These are phyloP conservation scores for Colletotrichum theobromicola DNA, from an alignment of 2,329 filamentous ascomycete species.

Conservation along the genomic window DNA sequence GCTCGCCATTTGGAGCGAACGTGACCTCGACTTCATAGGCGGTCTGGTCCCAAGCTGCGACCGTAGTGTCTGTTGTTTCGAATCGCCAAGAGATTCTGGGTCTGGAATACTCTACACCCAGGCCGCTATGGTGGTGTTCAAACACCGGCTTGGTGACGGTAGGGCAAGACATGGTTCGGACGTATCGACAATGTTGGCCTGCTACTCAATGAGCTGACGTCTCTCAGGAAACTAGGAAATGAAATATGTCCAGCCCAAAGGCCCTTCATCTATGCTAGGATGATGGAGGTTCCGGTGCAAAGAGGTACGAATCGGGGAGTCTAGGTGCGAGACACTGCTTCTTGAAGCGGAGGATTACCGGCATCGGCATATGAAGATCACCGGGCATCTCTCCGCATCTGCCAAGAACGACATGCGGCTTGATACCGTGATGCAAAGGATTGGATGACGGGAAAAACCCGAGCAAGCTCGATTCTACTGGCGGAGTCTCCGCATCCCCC, in stretches of 20 bases:
- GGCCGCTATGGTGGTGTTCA: slow-evolving; percentile 24
- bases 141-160: slow-evolving; percentile 11
- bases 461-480: not conserved
- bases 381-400: not conserved
- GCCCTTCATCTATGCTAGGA: not conserved
- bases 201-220: accelerated
- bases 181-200: not conserved
- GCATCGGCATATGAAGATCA: not conserved
- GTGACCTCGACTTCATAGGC: slow-evolving; percentile 23
- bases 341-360: not conserved
- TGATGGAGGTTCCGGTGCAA: not conserved
- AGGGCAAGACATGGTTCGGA: not conserved
- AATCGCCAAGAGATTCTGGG: slow-evolving; percentile 26
- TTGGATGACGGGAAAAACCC: not conserved
- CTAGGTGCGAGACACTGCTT: not conserved
- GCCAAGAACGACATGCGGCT: not conserved
- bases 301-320: not conserved
- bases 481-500: not conserved
- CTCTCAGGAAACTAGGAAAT: not conserved
- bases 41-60: slow-evolving; percentile 16
- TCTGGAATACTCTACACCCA: slow-evolving; percentile 12
- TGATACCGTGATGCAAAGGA: not conserved
- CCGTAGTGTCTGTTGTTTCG: not conserved
- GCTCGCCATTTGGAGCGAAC: not conserved
- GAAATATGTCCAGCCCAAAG: not conserved